These are phyloP conservation scores for Backusella tuberculispora DNA, from an alignment of 192 early-diverging fungal species.

Conservation along the genomic window DNA sequence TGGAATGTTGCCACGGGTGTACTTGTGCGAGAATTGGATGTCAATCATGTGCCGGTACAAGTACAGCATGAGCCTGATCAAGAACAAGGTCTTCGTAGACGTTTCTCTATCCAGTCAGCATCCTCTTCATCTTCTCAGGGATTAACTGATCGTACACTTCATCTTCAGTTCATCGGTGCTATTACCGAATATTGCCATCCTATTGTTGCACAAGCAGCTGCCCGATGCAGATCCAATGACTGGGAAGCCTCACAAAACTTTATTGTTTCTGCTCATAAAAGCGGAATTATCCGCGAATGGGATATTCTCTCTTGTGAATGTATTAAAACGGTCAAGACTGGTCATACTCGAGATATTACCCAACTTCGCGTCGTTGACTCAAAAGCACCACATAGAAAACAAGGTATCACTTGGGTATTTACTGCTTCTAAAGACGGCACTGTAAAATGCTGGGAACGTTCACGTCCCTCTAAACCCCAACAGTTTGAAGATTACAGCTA, in stretches of 20 bases:
- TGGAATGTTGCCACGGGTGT: slow-evolving; percentile 35
- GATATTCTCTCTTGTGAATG: slow-evolving; percentile 38
- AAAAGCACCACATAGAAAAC: slow-evolving; percentile 27
- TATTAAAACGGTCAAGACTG: slow-evolving; percentile 24
- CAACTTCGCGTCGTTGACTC: slow-evolving; percentile 18
- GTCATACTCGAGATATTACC: slow-evolving; percentile 23
- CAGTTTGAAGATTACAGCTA: not conserved
- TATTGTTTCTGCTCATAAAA: slow-evolving; percentile 35
- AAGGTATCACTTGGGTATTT: slow-evolving; percentile 37
- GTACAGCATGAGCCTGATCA: not conserved
- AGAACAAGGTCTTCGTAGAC: not conserved
- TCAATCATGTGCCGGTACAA: slow-evolving; percentile 3
- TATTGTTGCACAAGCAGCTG: slow-evolving; percentile 32
- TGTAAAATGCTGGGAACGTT: slow-evolving; percentile 38
- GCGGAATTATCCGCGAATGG: slow-evolving; percentile 39
- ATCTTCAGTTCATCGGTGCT: slow-evolving; percentile 31
- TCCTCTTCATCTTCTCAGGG: not conserved
- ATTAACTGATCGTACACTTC: slow-evolving; percentile 23
- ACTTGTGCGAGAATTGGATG: slow-evolving; percentile 16
- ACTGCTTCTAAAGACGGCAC: slow-evolving; percentile 37
- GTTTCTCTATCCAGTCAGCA: not conserved
- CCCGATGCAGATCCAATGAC: slow-evolving; percentile 3
- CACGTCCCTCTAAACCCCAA: not conserved
- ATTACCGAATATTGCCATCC: slow-evolving; percentile 35
- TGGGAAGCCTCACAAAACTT: slow-evolving; percentile 27